Evolutionary conservation across 345 rosid genomes (phyloP), one percentile per base, ranked within the genome.

Genomic region (Zanthoxylum bungeanum): DNA sequence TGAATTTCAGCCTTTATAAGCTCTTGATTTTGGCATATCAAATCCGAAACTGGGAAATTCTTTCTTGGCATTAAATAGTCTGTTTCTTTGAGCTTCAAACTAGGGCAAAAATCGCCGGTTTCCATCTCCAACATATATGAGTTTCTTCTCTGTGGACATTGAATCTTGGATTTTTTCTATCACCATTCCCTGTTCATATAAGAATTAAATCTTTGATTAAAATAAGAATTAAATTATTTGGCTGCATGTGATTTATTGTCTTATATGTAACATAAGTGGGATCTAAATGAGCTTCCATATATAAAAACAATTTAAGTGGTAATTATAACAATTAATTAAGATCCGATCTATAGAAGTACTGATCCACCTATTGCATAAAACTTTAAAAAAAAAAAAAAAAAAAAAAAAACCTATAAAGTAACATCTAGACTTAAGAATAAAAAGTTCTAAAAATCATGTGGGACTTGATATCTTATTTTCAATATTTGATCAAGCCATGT

Each of bases 51-150:
- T 6, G 98, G 97, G 56, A 79, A 93, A 24, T 85, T 78, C 78
- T 90, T 93, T 79, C 97, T 93, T 9, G 97, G 98, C 97, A 91
- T 91, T 75, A 83, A 50, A 57, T 66, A 77, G 75, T 91, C 96
- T 52, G 73, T 57, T 3, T 83, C 69, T 19, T 62, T 72, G 1
- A 93, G 96, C 82, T 78, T 90, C 78, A 93, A 75, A 73, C 86
- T 83, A 0, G 96, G 96, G 69, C 98, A 93, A 74, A 82, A 93
- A 75, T 93, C 98, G 1, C 93, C 96, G 4, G 52, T 59, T n/a
- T 4, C 97, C 98, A 71, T 93, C 96, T 52, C 98, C 98, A 7
- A 89, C 81, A 34, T 93, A 93, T 21, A 91, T 79, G 37, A 93
- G 52, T 62, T 72, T 85, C 66, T 83, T 87, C 27, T 85, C 89